Evolutionary conservation across 441 rosid species (phyloP).

Genomic region (Arabidopsis lyrata): DNA sequence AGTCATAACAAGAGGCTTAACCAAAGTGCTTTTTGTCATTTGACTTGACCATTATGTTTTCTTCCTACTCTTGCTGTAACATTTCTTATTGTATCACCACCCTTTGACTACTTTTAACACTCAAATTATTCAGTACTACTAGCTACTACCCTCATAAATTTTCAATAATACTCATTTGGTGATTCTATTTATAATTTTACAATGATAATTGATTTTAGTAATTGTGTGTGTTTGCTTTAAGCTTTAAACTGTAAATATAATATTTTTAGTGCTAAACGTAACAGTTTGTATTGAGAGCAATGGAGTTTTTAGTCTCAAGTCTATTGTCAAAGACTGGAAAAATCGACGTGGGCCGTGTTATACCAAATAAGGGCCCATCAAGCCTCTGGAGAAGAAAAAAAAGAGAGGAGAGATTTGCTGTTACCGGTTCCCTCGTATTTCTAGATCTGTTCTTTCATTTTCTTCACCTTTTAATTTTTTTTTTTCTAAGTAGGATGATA

Average conservation of each 20-base stretch:
- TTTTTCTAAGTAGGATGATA: neutral
- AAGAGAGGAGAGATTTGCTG: neutral
- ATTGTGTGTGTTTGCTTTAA: no score
- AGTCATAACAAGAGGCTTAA: neutral
- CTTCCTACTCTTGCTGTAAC: neutral
- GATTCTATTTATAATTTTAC: no score
- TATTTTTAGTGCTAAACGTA: no score
- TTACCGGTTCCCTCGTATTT: slow-evolving; percentile 27
- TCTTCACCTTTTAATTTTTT: neutral
- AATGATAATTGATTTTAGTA: no score
- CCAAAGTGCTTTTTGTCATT: neutral
- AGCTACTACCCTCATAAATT: neutral
- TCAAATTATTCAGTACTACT: neutral
- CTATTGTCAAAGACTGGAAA: neutral
- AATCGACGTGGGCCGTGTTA: neutral
- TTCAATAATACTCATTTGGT: neutral
- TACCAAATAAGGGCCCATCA: slow-evolving; percentile 7
- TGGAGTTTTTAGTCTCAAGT: no score
- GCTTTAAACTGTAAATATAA: no score
- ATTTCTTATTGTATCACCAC: slow-evolving; percentile 11
- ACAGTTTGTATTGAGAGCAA: no score
- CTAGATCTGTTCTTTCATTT: slow-evolving; percentile 15
- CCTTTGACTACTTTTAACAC: neutral
- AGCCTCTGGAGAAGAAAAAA: neutral
- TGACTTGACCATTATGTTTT: slow-evolving; percentile 29